Evolutionary conservation across 129 eudicot species (phyloP).

Genomic region (Chrysanthemum seticuspe): DNA sequence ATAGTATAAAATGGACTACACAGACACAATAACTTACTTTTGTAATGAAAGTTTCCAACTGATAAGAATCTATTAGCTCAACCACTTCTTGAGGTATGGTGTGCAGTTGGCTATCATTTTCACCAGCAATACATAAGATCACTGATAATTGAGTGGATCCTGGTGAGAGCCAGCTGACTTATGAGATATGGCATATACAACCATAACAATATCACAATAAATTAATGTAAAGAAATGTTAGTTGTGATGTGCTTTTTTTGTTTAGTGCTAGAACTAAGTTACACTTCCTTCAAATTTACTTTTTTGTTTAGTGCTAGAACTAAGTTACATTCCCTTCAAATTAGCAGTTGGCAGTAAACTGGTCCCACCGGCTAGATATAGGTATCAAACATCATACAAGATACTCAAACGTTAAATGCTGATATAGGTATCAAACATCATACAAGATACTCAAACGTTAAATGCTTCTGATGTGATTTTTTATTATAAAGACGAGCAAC

Average conservation of each 20-base stretch:
- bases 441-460: not conserved
- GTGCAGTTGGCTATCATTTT: conserved; percentile 38
- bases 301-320: not conserved
- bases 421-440: conserved; percentile 3
- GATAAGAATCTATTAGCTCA: conserved; percentile 63
- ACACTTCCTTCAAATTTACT: too few species aligned
- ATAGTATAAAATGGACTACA: conserved; percentile 4
- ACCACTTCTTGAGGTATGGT: conserved; percentile 52
- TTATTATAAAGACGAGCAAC: too few species aligned
- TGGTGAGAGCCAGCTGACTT: conserved; percentile 29
- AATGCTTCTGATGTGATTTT: not conserved
- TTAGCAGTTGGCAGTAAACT: conserved; percentile 4
- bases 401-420: not conserved
- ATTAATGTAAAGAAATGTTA: too few species aligned
- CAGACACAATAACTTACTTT: conserved; percentile 56
- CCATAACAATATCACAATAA: not conserved
- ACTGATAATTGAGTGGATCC: conserved; percentile 53
- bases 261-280: too few species aligned
- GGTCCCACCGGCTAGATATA: not conserved
- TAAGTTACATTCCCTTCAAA: conserved; percentile 6
- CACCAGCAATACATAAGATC: conserved; percentile 69
- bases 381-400: not conserved
- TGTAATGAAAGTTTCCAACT: conserved; percentile 73
- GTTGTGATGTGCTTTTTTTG: too few species aligned
- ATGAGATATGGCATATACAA: conserved; percentile 11